Conservation (phyloP, 805 yeast genomes). For the Myxozyma monticola region DNA sequence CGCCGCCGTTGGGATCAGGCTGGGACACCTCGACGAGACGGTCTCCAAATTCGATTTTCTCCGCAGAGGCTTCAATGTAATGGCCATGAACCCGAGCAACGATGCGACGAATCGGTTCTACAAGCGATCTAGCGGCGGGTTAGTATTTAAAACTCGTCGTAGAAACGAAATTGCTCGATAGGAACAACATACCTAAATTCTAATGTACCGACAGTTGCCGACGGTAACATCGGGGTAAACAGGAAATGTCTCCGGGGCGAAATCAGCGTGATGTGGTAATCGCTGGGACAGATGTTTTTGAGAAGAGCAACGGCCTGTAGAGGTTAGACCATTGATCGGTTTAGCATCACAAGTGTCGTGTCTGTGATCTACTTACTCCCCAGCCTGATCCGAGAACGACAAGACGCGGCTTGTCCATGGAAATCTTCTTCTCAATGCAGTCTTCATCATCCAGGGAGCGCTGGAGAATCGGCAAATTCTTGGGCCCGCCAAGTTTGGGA, state of each 20-base stretch:
- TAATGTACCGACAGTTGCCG: conserved; percentile 88
- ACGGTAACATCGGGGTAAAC: conserved; percentile 91
- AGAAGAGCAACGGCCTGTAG: conserved; percentile 65
- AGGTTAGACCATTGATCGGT: too few relatives aligned
- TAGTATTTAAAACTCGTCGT: conserved; percentile 58
- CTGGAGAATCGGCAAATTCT: conserved; percentile 61
- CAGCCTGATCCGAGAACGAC: conserved; percentile 76
- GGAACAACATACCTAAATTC: conserved; percentile 19
- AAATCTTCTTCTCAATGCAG: conserved; percentile 38
- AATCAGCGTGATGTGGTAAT: conserved; percentile 83
- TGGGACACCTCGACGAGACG: conserved; percentile 58
- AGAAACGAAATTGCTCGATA: too few relatives aligned
- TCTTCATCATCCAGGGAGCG: conserved; percentile 61
- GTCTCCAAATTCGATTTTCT: conserved; percentile 56
- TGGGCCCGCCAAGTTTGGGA: conserved; percentile 68
- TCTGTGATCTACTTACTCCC: conserved; percentile 65
- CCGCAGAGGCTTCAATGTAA: conserved; percentile 63
- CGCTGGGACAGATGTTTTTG: conserved; percentile 77
- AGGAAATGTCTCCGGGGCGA: conserved; percentile 92
- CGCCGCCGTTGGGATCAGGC: conserved; percentile 46
- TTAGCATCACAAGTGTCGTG: background rate
- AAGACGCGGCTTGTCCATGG: conserved; percentile 26
- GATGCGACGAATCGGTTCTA: conserved; percentile 63
- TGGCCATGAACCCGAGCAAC: conserved; percentile 57
- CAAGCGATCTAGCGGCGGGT: conserved; percentile 52